Percentiles rank a stretch among this genome's conserved stretches.
phyloP scores from a whole-genome alignment of 495 filamentous ascomycete species.

The Aspergillus egyptiacus region DNA sequence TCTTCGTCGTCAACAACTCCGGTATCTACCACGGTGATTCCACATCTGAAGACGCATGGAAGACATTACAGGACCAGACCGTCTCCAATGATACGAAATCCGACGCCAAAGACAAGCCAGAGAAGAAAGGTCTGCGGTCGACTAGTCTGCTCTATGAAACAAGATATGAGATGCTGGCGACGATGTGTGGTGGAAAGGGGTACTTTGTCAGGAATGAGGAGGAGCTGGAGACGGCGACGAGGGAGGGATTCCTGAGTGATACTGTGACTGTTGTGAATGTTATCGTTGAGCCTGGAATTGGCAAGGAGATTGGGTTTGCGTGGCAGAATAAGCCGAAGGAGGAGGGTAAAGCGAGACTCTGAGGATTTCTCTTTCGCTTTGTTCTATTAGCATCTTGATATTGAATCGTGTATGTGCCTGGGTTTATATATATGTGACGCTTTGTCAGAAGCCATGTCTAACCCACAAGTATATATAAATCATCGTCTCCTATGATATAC shows the following conservation, averaged over 20 bases:
- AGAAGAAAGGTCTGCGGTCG: conserved; percentile 41
- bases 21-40: conserved; percentile 58
- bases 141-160: conserved; percentile 55
- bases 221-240: conserved; percentile 47
- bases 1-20: conserved; percentile 61
- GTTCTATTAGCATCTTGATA: not conserved
- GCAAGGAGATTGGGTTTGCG: conserved; percentile 43
- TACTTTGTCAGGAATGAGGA: conserved; percentile 48
- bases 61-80: conserved; percentile 32
- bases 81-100: conserved; percentile 27
- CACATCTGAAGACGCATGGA: conserved; percentile 36
- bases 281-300: conserved; percentile 52
- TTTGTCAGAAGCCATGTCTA: too few species aligned
- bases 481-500: too few species aligned
- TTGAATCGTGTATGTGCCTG: too few species aligned
- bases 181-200: conserved; percentile 52
- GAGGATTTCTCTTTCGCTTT: not conserved
- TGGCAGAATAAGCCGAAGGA: conserved; percentile 19
- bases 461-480: too few species aligned
- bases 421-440: too few species aligned
- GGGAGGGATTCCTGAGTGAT: conserved; percentile 45
- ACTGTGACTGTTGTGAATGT: conserved; percentile 51
- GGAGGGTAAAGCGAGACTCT: conserved; percentile 17
- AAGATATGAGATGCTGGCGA: conserved; percentile 53
- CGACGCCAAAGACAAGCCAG: conserved; percentile 7